Percentiles rank a stretch among this genome's conserved stretches.
Evolutionary conservation across 495 filamentous ascomycete genomes (phyloP).

Genomic region (Lichina pygmaea): DNA sequence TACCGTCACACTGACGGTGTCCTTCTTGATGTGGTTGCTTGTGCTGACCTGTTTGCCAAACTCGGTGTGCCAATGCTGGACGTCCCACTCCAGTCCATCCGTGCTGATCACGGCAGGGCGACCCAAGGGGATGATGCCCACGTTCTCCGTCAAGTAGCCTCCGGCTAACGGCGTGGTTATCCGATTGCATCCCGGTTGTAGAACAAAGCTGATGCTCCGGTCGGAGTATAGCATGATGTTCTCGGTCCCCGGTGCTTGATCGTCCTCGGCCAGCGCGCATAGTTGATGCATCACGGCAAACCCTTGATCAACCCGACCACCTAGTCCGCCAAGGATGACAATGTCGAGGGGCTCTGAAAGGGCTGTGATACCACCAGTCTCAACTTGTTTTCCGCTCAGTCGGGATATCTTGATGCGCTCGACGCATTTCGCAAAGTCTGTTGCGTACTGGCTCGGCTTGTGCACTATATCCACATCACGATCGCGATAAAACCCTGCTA

Average conservation of each 20-base stretch:
- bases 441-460: slow-evolving; percentile 56
- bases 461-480: slow-evolving; percentile 27
- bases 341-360: slow-evolving; percentile 14
- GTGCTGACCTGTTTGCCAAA: slow-evolving; percentile 76
- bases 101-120: slow-evolving; percentile 49
- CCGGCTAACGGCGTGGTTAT: slow-evolving; percentile 29
- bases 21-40: slow-evolving; percentile 53
- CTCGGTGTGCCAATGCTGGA: slow-evolving; percentile 47
- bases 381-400: not conserved
- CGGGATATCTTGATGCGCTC: slow-evolving; percentile 21
- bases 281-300: slow-evolving; percentile 67
- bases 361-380: not conserved
- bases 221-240: slow-evolving; percentile 47
- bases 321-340: slow-evolving; percentile 56
- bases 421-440: slow-evolving; percentile 56
- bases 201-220: slow-evolving; percentile 54
- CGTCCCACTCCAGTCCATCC: slow-evolving; percentile 70
- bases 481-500: slow-evolving; percentile 30
- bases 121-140: slow-evolving; percentile 65
- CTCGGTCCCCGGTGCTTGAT: slow-evolving; percentile 3
- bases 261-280: slow-evolving; percentile 17
- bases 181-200: slow-evolving; percentile 35
- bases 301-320: slow-evolving; percentile 76
- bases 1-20: slow-evolving; percentile 30
- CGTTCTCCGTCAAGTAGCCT: slow-evolving; percentile 28